Evolutionary conservation across 768 basidiomycete species (phyloP).

Genomic region (Tephrocybe sp.): DNA sequence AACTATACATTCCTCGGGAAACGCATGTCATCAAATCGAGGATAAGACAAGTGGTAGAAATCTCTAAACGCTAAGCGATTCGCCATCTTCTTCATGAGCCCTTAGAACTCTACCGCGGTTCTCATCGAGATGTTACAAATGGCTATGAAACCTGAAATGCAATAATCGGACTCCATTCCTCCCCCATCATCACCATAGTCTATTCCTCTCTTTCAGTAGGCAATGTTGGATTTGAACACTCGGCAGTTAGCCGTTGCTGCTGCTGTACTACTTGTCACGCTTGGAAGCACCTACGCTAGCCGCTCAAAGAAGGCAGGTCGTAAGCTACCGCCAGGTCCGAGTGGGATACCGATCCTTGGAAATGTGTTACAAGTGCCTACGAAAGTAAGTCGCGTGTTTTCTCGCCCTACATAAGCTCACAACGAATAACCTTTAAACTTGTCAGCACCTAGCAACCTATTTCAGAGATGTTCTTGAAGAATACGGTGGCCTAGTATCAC

Average conservation of each 20-base stretch:
- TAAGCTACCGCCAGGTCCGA: conserved; percentile 2
- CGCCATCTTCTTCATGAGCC: background rate
- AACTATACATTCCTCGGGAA: too few species aligned
- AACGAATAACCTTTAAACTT: background rate
- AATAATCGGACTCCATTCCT: too few species aligned
- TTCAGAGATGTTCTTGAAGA: conserved; percentile 1
- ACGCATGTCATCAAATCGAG: too few species aligned
- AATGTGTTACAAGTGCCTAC: conserved; percentile 8
- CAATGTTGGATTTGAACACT: background rate
- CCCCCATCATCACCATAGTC: background rate
- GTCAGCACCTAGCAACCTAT: conserved; percentile 6
- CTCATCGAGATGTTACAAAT: background rate
- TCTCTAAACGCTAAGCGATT: background rate
- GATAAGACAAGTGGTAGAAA: too few species aligned
- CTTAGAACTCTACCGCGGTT: background rate
- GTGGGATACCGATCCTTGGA: conserved; percentile 4
- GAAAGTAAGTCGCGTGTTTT: background rate
- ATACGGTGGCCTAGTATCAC: conserved; percentile 6
- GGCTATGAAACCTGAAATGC: background rate
- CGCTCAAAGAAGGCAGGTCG: background rate
- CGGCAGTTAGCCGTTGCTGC: background rate
- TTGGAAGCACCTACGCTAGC: background rate
- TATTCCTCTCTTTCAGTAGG: background rate
- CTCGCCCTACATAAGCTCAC: background rate
- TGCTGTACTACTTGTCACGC: background rate